Evolutionary conservation across 2,329 filamentous ascomycete genomes (phyloP).

Genomic region (Hypoxylon sp.): DNA sequence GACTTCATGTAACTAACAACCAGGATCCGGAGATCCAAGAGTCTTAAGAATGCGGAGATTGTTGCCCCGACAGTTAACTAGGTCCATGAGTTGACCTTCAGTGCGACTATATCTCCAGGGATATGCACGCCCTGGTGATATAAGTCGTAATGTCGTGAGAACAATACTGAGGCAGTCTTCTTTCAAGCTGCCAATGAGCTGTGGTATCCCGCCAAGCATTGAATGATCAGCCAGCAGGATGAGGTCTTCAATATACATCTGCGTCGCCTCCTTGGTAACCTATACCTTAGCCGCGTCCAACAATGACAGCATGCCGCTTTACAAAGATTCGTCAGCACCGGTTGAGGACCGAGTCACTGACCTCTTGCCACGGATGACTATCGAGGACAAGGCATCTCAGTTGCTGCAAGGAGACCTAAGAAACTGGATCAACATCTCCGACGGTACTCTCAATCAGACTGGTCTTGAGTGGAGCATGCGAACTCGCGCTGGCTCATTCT

Average conservation of each 20-base stretch:
- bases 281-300: slow-evolving; percentile 35
- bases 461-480: slow-evolving; percentile 78
- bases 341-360: slow-evolving; percentile 77
- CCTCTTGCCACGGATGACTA: slow-evolving; percentile 79
- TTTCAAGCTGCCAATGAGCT: neutral
- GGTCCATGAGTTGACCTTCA: slow-evolving; percentile 7
- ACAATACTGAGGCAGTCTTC: neutral
- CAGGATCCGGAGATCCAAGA: slow-evolving; percentile 8
- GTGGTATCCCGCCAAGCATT: slow-evolving; percentile 14
- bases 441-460: slow-evolving; percentile 75
- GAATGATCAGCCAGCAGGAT: slow-evolving; percentile 41
- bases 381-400: slow-evolving; percentile 81
- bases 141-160: slow-evolving; percentile 16
- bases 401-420: slow-evolving; percentile 78
- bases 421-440: slow-evolving; percentile 80
- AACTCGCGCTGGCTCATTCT: slow-evolving; percentile 77
- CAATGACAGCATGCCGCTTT: slow-evolving; percentile 58
- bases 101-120: slow-evolving; percentile 35
- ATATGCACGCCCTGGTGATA: slow-evolving; percentile 22
- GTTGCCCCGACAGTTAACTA: slow-evolving; percentile 32
- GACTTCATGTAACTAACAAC: slow-evolving; percentile 2
- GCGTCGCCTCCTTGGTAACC: slow-evolving; percentile 41
- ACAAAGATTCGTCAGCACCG: slow-evolving; percentile 74
- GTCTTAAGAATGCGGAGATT: slow-evolving; percentile 34
- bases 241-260: slow-evolving; percentile 37